Evolutionary conservation across 257 asterid genomes (phyloP), one percentile per base, ranked within the genome.

Genomic region (Henckelia pumila): DNA sequence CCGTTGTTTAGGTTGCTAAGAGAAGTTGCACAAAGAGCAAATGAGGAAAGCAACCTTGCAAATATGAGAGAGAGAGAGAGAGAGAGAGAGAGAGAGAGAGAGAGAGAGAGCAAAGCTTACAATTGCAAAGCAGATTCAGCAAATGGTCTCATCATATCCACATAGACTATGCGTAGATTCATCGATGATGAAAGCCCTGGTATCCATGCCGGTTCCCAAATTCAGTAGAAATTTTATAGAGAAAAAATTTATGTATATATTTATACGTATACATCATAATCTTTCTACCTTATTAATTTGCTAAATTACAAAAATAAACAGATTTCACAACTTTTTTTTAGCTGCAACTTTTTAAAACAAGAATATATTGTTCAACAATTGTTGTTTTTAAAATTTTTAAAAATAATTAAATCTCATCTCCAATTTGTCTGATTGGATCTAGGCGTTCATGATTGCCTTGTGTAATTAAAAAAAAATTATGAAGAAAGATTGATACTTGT

Each of bases 71-170:
- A 14, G n/a, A 14, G 52, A 44, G 52, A 44, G 52, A 44, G 19
- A 30, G 50, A n/a, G n/a, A n/a, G 6, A 78, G 66, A 37, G n/a
- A 14, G n/a, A 14, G 6, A 78, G 66, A 37, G n/a, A 14, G n/a
- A 14, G 52, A 44, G 52, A 44, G 52, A 44, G 19, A 30, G 50
- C 66, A 65, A 65, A 70, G 72, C 84, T 73, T 80, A 89, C 98
- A 88, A 58, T 73, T 93, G 87, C 77, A 93, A 73, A 70, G 79
- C 92, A 84, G 91, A 93, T 81, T 93, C 98, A 52, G 98, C 98
- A 86, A 89, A 93, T 35, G 98, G 98, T 76, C 97, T 84, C 98
- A 93, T 93, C 74, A 93, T 79, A 69, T 93, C 97, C 72, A 85
- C 73, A 77, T 93, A 93, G 58, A 80, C 86, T 28, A 93, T 74